phyloP scores from a whole-genome alignment of 1,139 yeast species.

The Lodderomyces parapsilosis region DNA sequence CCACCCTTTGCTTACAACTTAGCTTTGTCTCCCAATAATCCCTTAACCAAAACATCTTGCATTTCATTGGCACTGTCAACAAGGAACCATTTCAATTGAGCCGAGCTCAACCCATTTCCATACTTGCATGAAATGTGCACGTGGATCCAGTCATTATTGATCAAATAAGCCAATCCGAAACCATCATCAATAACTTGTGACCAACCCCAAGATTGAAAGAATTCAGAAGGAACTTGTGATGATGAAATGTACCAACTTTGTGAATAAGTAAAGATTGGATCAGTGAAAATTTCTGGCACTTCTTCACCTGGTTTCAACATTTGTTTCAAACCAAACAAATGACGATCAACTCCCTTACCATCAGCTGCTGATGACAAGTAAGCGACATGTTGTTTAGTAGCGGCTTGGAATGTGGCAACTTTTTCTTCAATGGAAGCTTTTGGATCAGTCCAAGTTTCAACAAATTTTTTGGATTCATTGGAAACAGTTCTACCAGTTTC shows the following conservation, averaged over 20 bases:
- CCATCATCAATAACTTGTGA: constrained; percentile 95
- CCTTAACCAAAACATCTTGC: constrained; percentile 56
- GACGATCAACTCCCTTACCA: constrained; percentile 93
- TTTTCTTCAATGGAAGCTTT: constrained; percentile 55
- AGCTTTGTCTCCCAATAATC: constrained; percentile 33
- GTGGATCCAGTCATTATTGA: constrained; percentile 82
- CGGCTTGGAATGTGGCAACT: constrained; percentile 67
- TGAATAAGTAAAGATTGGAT: constrained; percentile 75
- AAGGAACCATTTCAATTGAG: constrained; percentile 67
- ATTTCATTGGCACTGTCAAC: constrained; percentile 81
- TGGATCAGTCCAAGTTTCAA: constrained; percentile 71
- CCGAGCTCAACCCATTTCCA: constrained; percentile 64
- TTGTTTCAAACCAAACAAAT: constrained; percentile 83
- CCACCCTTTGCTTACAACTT: constrained; percentile 11
- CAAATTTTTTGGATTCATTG: constrained; percentile 70
- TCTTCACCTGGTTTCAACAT: constrained; percentile 59
- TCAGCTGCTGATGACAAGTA: constrained; percentile 78
- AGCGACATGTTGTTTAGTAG: constrained; percentile 71
- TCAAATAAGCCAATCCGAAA: constrained; percentile 90
- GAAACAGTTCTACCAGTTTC: constrained; percentile 92
- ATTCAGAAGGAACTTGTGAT: constrained; percentile 86
- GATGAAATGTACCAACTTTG: constrained; percentile 85
- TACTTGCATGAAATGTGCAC: constrained; percentile 82
- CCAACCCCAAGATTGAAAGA: constrained; percentile 94
- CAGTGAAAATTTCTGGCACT: constrained; percentile 70